Evolutionary conservation across 192 early-diverging fungal species (phyloP), one percentile per base, ranked within the genome.

Genomic region (Oehlia diaphana): DNA sequence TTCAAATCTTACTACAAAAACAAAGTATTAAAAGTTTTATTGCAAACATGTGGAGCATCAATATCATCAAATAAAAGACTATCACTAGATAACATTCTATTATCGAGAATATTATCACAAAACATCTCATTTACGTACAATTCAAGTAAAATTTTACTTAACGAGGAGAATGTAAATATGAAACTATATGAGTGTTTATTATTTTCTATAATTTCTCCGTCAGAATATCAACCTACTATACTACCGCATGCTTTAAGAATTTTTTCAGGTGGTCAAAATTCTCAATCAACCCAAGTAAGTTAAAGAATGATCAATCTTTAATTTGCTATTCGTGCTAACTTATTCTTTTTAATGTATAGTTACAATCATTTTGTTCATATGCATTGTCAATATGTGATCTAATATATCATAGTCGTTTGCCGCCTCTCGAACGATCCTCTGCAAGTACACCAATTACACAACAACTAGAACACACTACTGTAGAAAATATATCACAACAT

Each of bases 331-430:
- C 3, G 31, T 31, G 7, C 31, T 31, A 35, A 39, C 13, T 76
- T 65, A 16, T 28, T 31, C 21, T 19, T 58, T 58, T 9, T 16
- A 33, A 44, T 19, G 58, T 76, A 12, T 49, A 86, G 79, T 62
- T 87, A 13, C 82, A 77, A 65, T 67, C 62, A 49, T 73, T 81
- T 37, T 85, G 86, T 33, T 70, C 62, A 6, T 79, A 85, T 42
- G 87, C 85, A 2, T 80, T 90, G 71, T 82, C 84, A 0, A 82
- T 88, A 49, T 91, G 89, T 79, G 89, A 91, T 72, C 63, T 91
- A 42, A 84, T 91, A 23, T 82, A 83, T 70, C 89, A 91, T 70
- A 78, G 79, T 70, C 82, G 88, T 19, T 62, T 91, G 73, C 89
- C 89, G 74, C 88, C 89, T 39, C 82, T 89, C 77, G 81, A 83